Base-by-base conservation (phyloP, 2,329 filamentous ascomycete genomes). In the Pestalotiopsis sp. region DNA sequence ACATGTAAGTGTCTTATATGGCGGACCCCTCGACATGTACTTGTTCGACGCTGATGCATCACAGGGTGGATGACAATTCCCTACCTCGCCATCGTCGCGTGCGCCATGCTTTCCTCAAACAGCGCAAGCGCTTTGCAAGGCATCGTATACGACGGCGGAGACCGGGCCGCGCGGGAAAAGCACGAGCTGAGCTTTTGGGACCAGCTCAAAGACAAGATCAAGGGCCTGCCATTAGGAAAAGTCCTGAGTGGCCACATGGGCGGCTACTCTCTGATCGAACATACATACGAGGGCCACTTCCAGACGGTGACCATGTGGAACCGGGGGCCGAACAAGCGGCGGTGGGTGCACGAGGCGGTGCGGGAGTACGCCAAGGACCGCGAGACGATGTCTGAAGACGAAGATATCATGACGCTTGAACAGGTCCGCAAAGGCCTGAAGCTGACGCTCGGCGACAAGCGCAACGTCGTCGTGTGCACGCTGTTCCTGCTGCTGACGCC, bases 51-150 rank as follows among this genome's bases (percentile, higher is more conserved):
- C 12, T 27, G 17, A 66, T 59, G 17, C 13, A 13, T 14, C 2
- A 39, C 31, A 77, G 77, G 77, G 77, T 79, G 76, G 77, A 78
- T 78, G 76, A 75, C 77, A 11, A 77, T 79, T 58, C 77, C 77
- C 0, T 75, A 76, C 39, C 73, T 78, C 2, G 77, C 77, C 59
- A 78, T 78, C 7, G 71, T 78, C 2, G 75, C 77, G 2, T 77
- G 76, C 64, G 76, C 76, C 25, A 77, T 79, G 76, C 71, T 79
- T 2, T 77, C 77, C 12, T 71, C 76, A 9, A 77, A 76, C 31
- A 76, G 73, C 63, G 75, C 76, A 6, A 76, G 74, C 61, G 73
- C 75, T 1, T 72, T 79, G 12, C 74, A 77, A 57, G 74, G 73
- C 31, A 75, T 78, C 45, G 75, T 78, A 2, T 76, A 75, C 69